These are phyloP conservation scores for Zygosaccharomyces rouxii DNA, from an alignment of 805 yeast genomes.

Conservation along the genomic window DNA sequence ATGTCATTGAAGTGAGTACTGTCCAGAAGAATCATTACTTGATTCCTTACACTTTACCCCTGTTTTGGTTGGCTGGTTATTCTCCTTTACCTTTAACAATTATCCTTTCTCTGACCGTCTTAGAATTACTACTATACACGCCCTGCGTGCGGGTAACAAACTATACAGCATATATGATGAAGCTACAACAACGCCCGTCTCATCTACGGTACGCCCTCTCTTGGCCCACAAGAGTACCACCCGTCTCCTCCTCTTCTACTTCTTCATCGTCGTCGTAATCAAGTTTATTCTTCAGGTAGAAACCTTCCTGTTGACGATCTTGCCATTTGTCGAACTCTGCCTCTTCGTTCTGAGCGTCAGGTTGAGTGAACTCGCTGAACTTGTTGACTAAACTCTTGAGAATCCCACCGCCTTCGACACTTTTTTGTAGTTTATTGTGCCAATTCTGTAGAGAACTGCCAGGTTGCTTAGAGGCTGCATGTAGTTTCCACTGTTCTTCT, in stretches of 20 bases:
- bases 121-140: neutral
- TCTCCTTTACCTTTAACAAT: neutral
- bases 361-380: slow-evolving; percentile 30
- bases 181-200: neutral
- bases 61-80: neutral
- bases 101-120: neutral
- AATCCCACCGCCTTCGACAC: slow-evolving; percentile 18
- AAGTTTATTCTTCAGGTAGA: slow-evolving; percentile 25
- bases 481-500: slow-evolving; percentile 23
- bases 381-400: slow-evolving; percentile 23
- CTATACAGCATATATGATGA: too few species aligned
- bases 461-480: slow-evolving; percentile 6
- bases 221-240: slow-evolving; percentile 10
- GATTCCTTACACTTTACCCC: neutral
- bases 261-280: slow-evolving; percentile 28
- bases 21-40: slow-evolving; percentile 42
- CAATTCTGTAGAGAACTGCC: slow-evolving; percentile 9
- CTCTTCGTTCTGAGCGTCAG: slow-evolving; percentile 29
- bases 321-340: slow-evolving; percentile 28
- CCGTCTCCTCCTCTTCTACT: slow-evolving; percentile 10
- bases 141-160: neutral
- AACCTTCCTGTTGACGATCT: slow-evolving; percentile 18
- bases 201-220: slow-evolving; percentile 1
- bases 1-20: slow-evolving; percentile 64
- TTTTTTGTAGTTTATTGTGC: slow-evolving; percentile 17